Evolutionary conservation across 2,329 filamentous ascomycete species (phyloP).

Genomic region (Verticillium isaacii): DNA sequence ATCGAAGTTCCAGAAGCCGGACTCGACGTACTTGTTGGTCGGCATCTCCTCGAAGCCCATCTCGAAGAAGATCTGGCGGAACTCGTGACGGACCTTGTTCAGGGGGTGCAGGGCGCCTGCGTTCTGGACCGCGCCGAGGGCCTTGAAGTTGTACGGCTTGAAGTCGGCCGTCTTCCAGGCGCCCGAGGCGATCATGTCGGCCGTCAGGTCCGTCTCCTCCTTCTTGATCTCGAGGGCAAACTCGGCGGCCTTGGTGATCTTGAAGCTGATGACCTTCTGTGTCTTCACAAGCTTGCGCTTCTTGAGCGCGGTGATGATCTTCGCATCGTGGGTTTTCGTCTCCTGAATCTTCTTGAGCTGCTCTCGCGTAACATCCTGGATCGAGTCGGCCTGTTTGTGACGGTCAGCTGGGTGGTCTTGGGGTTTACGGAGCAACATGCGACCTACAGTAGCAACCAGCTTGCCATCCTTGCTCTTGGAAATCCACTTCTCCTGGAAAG

Average conservation of each 20-base stretch:
- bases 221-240: constrained; percentile 85
- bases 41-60: constrained; percentile 99
- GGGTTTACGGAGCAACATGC: background rate
- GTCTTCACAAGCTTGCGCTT: constrained; percentile 86
- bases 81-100: constrained; percentile 93
- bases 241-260: constrained; percentile 77
- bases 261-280: constrained; percentile 82
- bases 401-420: constrained; percentile 5
- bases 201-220: constrained; percentile 92
- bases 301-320: constrained; percentile 75
- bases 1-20: constrained; percentile 43
- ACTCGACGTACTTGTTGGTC: constrained; percentile 88
- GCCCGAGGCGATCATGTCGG: constrained; percentile 83
- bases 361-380: constrained; percentile 74
- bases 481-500: constrained; percentile 79
- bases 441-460: constrained; percentile 44
- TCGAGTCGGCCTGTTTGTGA: constrained; percentile 54
- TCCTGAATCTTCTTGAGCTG: constrained; percentile 70
- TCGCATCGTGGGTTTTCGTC: constrained; percentile 67
- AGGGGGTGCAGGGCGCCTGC: constrained; percentile 63
- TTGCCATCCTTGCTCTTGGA: constrained; percentile 54
- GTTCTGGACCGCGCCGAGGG: constrained; percentile 56
- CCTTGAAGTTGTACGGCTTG: constrained; percentile 81
- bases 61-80: constrained; percentile 97
- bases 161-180: constrained; percentile 90